These are phyloP conservation scores for Fusarium mangiferae DNA, from an alignment of 2,329 filamentous ascomycete species.

Conservation along the genomic window DNA sequence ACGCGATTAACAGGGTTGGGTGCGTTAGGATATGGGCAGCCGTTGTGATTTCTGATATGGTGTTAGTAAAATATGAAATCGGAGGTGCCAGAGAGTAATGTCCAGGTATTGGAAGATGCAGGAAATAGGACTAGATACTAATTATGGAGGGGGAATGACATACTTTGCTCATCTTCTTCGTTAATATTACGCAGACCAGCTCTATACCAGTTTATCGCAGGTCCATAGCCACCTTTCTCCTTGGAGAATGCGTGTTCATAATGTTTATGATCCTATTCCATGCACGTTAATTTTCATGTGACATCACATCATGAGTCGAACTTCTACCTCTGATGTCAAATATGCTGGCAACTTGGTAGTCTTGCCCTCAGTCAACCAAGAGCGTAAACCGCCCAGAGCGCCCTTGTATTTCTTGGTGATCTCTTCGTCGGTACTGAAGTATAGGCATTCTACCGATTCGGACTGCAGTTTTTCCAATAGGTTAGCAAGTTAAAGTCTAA, in stretches of 20 bases:
- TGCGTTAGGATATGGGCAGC: not conserved
- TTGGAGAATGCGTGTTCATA: not conserved
- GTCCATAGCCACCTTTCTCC: not conserved
- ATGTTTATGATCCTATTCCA: not conserved
- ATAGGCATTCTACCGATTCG: not conserved
- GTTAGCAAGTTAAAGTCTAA: rapidly evolving
- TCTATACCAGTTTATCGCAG: not conserved
- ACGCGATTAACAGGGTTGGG: not conserved
- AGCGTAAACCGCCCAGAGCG: not conserved
- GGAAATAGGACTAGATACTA: not conserved
- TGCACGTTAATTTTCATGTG: rapidly evolving
- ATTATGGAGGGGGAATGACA: not conserved
- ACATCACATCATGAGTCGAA: rapidly evolving
- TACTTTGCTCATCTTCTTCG: not conserved
- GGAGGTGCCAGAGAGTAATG: not conserved
- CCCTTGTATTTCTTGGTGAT: not conserved
- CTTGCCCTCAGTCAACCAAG: not conserved
- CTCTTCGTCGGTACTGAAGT: not conserved
- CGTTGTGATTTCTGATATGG: not conserved
- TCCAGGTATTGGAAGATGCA: not conserved
- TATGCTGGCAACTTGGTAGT: not conserved
- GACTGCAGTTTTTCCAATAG: not conserved
- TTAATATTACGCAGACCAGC: not conserved
- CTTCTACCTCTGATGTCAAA: not conserved
- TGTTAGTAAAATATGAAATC: not conserved